Percentiles rank a stretch among this genome's conserved stretches.
Evolutionary conservation across 768 basidiomycete genomes (phyloP).

Genomic region (Lyophyllum shimeji): DNA sequence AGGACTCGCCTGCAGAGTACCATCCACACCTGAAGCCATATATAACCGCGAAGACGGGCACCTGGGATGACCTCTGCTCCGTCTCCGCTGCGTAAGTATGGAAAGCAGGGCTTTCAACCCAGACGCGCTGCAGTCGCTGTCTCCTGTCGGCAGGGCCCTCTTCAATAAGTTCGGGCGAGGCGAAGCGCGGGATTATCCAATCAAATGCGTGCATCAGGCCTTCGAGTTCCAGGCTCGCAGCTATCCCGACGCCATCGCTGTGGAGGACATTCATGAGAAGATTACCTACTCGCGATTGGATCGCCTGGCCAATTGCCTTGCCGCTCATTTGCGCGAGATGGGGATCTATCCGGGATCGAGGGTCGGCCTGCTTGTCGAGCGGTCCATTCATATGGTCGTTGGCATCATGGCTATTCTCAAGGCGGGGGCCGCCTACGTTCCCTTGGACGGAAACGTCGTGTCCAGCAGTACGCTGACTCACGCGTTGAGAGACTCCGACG

Average conservation of each 20-base stretch:
- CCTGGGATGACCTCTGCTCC: constrained; percentile 3
- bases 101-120: constrained; percentile 15
- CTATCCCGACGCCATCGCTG: constrained; percentile 43
- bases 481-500: constrained; percentile 45
- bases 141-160: constrained; percentile 38
- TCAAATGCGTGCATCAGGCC: constrained; percentile 55
- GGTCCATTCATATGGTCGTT: constrained; percentile 51
- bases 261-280: constrained; percentile 44
- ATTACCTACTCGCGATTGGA: constrained; percentile 55
- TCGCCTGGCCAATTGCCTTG: constrained; percentile 43
- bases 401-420: constrained; percentile 56
- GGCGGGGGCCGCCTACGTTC: constrained; percentile 57
- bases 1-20: neutral
- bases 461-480: constrained; percentile 51
- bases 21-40: constrained; percentile 5
- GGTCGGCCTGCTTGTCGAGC: constrained; percentile 52
- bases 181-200: constrained; percentile 33
- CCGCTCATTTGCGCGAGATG: constrained; percentile 37
- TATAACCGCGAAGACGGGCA: constrained; percentile 3
- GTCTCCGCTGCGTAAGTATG: constrained; percentile 5
- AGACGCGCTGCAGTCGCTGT: constrained; percentile 25
- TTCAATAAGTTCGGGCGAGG: constrained; percentile 50
- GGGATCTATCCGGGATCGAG: constrained; percentile 48
- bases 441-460: constrained; percentile 55
- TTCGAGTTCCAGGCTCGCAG: constrained; percentile 44